These are phyloP conservation scores for Ogataea minuta DNA, from an alignment of 805 yeast genomes.

Conservation along the genomic window DNA sequence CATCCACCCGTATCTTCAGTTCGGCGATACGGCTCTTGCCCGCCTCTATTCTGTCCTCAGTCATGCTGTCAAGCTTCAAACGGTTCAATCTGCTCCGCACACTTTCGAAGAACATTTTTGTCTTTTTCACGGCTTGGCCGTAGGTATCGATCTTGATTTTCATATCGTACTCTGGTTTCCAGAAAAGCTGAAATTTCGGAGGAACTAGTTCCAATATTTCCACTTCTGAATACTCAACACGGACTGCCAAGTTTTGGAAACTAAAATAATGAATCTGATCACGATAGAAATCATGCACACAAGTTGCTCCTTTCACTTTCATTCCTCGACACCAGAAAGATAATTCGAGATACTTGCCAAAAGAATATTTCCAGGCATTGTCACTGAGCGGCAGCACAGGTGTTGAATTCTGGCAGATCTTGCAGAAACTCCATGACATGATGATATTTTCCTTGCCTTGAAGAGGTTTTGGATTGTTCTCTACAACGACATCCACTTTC, in stretches of 20 bases:
- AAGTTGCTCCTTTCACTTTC: conserved; percentile 55
- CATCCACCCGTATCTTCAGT: conserved; percentile 49
- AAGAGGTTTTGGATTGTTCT: conserved; percentile 51
- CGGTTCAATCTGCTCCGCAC: conserved; percentile 65
- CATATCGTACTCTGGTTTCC: conserved; percentile 71
- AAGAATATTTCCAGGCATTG: conserved; percentile 83
- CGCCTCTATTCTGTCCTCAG: conserved; percentile 66
- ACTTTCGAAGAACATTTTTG: conserved; percentile 67
- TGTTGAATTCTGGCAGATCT: conserved; percentile 68
- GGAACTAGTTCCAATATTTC: conserved; percentile 76
- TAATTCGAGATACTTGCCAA: conserved; percentile 89
- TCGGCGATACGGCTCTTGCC: conserved; percentile 61
- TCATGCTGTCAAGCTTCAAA: conserved; percentile 75
- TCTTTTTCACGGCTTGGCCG: conserved; percentile 49
- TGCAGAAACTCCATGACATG: conserved; percentile 90
- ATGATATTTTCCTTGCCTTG: conserved; percentile 67
- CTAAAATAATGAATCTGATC: conserved; percentile 86
- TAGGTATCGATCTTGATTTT: conserved; percentile 64
- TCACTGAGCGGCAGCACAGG: conserved; percentile 83
- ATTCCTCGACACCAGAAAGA: conserved; percentile 72
- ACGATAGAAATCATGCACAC: conserved; percentile 77
- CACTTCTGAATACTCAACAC: conserved; percentile 73
- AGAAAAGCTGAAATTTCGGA: conserved; percentile 68
- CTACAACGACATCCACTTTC: conserved; percentile 74
- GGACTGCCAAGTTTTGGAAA: conserved; percentile 69